Conservation (phyloP, 2,329 filamentous ascomycete genomes). For the Diaporthe sp. region DNA sequence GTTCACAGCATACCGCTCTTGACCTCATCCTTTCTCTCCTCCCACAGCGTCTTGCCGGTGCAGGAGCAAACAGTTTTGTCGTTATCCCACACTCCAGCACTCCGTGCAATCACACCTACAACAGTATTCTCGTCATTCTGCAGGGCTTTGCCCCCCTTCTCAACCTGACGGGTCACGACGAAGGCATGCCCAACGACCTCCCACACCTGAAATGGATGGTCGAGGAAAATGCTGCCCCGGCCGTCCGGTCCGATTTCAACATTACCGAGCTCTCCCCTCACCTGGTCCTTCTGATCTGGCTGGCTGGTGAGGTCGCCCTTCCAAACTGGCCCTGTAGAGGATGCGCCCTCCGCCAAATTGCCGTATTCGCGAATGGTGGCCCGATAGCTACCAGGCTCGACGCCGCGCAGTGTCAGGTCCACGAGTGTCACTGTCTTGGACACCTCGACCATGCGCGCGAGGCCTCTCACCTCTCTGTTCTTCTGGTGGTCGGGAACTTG, state of each 20-base stretch:
- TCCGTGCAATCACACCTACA: slow-evolving; percentile 93
- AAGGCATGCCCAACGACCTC: slow-evolving; percentile 95
- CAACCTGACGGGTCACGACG: slow-evolving; percentile 78
- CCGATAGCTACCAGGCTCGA: slow-evolving; percentile 83
- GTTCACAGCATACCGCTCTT: slow-evolving; percentile 87
- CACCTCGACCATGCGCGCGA: slow-evolving; percentile 95
- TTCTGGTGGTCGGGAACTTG: slow-evolving; percentile 43
- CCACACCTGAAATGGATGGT: slow-evolving; percentile 88
- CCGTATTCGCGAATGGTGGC: slow-evolving; percentile 88
- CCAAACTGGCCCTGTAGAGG: slow-evolving; percentile 88
- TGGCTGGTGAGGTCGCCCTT: slow-evolving; percentile 52
- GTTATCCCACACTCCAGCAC: slow-evolving; percentile 98
- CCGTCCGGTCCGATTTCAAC: slow-evolving; percentile 82
- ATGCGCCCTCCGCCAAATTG: slow-evolving; percentile 85
- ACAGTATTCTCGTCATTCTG: slow-evolving; percentile 86
- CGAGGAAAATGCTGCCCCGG: slow-evolving; percentile 82
- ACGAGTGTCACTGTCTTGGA: slow-evolving; percentile 81
- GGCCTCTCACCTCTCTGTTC: slow-evolving; percentile 76
- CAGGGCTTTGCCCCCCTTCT: slow-evolving; percentile 65
- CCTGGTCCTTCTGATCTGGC: slow-evolving; percentile 55
- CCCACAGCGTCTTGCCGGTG: slow-evolving; percentile 97
- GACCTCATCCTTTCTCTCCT: slow-evolving; percentile 92
- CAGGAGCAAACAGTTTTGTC: slow-evolving; percentile 99
- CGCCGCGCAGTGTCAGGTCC: slow-evolving; percentile 86
- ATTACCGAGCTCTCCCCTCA: slow-evolving; percentile 76